Base-by-base conservation (phyloP, 2,329 filamentous ascomycete species). In the Leptographium flavum region DNA sequence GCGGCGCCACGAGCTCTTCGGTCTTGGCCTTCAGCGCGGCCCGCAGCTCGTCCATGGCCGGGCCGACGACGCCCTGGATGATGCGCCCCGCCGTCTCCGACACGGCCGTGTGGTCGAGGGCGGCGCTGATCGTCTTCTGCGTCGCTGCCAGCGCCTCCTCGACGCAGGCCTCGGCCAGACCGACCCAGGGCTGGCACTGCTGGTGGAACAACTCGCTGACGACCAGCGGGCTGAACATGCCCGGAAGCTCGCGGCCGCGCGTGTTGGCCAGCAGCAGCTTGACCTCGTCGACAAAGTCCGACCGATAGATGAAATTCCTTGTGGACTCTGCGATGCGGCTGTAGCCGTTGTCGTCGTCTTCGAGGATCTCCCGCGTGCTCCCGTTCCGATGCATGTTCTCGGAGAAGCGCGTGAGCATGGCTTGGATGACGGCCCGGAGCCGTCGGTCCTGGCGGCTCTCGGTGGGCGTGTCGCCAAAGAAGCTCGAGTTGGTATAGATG, bases 401-500 rank as follows among this genome's bases (percentile, higher is more conserved):
- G 32, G 21, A 4, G 32, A 80, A 81, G 0, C 61, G 56, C 0
- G 57, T 46, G 39, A 71, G 68, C 2, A 66, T 55, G 32, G 71
- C 66, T 44, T 78, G 73, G 2, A 78, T 60, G 0, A 71, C 61
- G 0, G 75, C 73, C 0, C 76, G 65, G 4, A 81, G 60, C 0
- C 74, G 65, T 31, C 62, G 67, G 0, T 54, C 39, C 27, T 67
- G 65, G 1, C 61, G 64, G 0, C 57, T 56, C 7, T 51, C 40
- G 0, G 57, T 55, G 4, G 43, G 38, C 7, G 45, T 13, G 10
- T n/a, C 39, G 3, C 43, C 45, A 17, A 55, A 55, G 33, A 60
- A 58, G 10, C 38, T 39, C 0, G 21, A 21, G 25, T 55, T 47
- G 15, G 45, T 51, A 46, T 61, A 62, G 1, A 39, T 45, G 1